Evolutionary conservation across 441 rosid species (phyloP), one percentile per base, ranked within the genome.

Genomic region (Breynia disticha): DNA sequence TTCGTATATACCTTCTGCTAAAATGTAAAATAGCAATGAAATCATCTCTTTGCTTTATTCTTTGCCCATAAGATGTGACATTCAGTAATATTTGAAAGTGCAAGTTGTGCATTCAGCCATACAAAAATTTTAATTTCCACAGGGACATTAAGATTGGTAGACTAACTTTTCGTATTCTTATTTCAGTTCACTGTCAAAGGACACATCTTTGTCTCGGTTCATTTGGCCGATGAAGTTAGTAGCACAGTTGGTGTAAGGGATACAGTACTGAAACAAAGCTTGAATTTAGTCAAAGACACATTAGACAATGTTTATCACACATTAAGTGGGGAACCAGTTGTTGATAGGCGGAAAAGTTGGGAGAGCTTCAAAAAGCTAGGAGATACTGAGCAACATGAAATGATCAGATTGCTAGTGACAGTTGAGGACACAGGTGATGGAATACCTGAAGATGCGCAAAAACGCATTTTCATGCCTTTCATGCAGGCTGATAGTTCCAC

Each of bases 401-500:
- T 67, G 67, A 78, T 81, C 53, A 76, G 65, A 51, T 59, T 93
- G 55, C 78, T 93, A 21, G 93, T 93, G 50, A 80, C 95, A 7
- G 95, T 93, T 53, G 97, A 93, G 71, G 99, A 93, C 63, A 93
- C 99, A 18, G 97, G 97, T 16, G 80, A 81, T 5, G 97, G 97
- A 45, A 93, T 93, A 70, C 90, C 84, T 49, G 24, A 55, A 14
- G 96, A 81, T 11, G 96, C 95, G 50, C 96, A 93, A 50, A 64
- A 56, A 60, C 81, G 82, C 14, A 89, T 93, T 61, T 93, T 93
- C 76, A 86, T 90, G 5, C 99, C 96, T 52, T 93, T 93, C 64
- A 76, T 93, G 87, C 99, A 93, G 73, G 99, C 96, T n/a, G 99
- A 93, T 60, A 93, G 99, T 58, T 93, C 99, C 54, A 93, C 97